These are phyloP conservation scores for Phlyctochytrium planicorne DNA, from an alignment of 192 early-diverging fungal genomes.

Conservation along the genomic window DNA sequence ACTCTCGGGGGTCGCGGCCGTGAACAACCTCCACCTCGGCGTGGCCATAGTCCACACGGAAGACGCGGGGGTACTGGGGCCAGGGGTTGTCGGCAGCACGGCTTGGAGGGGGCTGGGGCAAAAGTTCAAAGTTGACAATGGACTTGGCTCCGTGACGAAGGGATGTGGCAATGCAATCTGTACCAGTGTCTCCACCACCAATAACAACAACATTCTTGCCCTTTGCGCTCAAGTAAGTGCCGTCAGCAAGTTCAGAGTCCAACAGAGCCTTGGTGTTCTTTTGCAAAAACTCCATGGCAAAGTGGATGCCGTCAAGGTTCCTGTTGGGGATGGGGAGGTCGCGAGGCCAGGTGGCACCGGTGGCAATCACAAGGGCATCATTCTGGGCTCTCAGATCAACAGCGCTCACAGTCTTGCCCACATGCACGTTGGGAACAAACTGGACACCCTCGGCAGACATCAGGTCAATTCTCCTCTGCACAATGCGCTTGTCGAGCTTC, in stretches of 20 bases:
- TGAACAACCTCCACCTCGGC: slow-evolving; percentile 82
- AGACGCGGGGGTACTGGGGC: slow-evolving; percentile 95
- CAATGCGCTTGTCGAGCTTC: slow-evolving; percentile 98
- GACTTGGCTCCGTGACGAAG: slow-evolving; percentile 85
- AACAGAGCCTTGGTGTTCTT: slow-evolving; percentile 84
- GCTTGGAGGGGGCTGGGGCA: slow-evolving; percentile 84
- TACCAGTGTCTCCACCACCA: slow-evolving; percentile 98
- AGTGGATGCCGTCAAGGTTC: slow-evolving; percentile 87
- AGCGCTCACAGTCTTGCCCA: slow-evolving; percentile 82
- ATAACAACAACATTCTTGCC: slow-evolving; percentile 95
- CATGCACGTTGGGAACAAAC: slow-evolving; percentile 85
- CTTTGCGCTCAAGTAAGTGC: slow-evolving; percentile 77
- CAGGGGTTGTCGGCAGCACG: slow-evolving; percentile 94
- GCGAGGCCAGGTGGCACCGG: slow-evolving; percentile 97
- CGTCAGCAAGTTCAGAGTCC: slow-evolving; percentile 74
- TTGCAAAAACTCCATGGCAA: slow-evolving; percentile 98
- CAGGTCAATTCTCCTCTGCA: slow-evolving; percentile 91
- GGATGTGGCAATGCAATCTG: slow-evolving; percentile 94
- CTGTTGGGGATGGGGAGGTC: slow-evolving; percentile 89
- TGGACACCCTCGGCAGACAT: slow-evolving; percentile 91
- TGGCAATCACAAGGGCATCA: slow-evolving; percentile 86
- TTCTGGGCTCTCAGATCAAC: slow-evolving; percentile 60
- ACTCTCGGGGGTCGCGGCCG: slow-evolving; percentile 95
- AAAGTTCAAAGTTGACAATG: slow-evolving; percentile 95
- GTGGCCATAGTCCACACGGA: slow-evolving; percentile 97